Evolutionary conservation across 129 eudicot species (phyloP).

Genomic region (Centaurea solstitialis): DNA sequence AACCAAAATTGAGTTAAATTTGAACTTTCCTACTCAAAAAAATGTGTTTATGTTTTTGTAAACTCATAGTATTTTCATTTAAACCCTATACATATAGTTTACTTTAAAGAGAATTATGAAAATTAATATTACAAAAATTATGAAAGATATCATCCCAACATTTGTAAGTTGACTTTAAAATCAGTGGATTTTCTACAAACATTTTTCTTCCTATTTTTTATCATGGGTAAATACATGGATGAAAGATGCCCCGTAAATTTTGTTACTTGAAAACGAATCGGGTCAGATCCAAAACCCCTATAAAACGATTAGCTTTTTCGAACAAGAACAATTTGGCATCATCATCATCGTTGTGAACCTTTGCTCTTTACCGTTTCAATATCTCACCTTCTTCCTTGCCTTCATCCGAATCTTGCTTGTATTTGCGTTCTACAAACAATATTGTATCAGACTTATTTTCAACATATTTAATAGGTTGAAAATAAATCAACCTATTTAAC

Average conservation of each 20-base stretch:
- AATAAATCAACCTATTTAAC: constrained; percentile 19
- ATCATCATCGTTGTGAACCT: constrained; percentile 17
- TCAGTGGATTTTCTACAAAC: background rate
- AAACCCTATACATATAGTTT: too few species aligned
- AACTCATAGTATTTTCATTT: too few species aligned
- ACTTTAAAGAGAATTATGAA: too few species aligned
- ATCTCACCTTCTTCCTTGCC: constrained; percentile 26
- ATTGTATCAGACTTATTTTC: constrained; percentile 10
- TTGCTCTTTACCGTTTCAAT: constrained; percentile 12
- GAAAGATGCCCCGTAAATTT: background rate
- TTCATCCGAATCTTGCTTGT: constrained; percentile 14
- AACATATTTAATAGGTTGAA: constrained; percentile 5
- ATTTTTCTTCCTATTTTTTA: background rate
- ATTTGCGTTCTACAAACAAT: constrained; percentile 8
- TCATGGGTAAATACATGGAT: background rate
- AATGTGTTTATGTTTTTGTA: too few species aligned
- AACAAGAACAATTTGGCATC: background rate
- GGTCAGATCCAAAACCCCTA: background rate
- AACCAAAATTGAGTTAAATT: too few species aligned
- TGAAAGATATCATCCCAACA: background rate
- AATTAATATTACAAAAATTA: too few species aligned
- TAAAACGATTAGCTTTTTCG: background rate
- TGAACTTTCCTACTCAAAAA: too few species aligned
- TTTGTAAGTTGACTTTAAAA: background rate
- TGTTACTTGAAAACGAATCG: background rate